Evolutionary conservation across 169 alveolate genomes (phyloP).

Genomic region (Plasmodium knowlesi): DNA sequence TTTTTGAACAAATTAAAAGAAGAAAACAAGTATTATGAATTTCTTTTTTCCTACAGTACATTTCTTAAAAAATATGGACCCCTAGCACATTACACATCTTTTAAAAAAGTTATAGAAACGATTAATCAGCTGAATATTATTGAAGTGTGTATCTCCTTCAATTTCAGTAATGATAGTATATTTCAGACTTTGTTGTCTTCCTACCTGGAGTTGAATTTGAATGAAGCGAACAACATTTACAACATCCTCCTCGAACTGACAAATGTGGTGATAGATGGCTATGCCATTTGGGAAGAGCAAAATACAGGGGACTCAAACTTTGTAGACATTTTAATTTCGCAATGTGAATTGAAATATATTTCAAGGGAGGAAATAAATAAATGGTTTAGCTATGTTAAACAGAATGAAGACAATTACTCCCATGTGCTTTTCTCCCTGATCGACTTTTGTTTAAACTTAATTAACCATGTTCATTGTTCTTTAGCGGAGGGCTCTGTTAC

Average conservation of each 20-base stretch:
- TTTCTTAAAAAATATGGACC: conserved; percentile 4
- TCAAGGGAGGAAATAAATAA: conserved; percentile 18
- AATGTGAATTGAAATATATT: conserved; percentile 28
- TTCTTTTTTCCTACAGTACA: conserved; percentile 13
- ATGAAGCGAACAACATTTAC: conserved; percentile 39
- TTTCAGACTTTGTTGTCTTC: conserved; percentile 5
- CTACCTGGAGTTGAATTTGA: conserved; percentile 29
- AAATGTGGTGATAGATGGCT: conserved; percentile 22
- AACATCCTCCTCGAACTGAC: conserved; percentile 37
- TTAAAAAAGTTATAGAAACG: conserved; percentile 22
- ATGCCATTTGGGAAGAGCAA: not conserved
- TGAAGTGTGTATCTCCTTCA: conserved; percentile 7
- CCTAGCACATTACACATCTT: conserved; percentile 4
- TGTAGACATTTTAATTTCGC: conserved; percentile 9
- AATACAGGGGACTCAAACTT: not conserved
- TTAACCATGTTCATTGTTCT: not conserved
- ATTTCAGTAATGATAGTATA: not conserved
- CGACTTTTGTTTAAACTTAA: conserved; percentile 6
- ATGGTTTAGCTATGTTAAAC: not conserved
- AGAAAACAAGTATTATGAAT: conserved; percentile 39
- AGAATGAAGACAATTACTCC: conserved; percentile 17
- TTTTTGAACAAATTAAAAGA: conserved; percentile 32
- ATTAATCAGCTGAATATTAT: conserved; percentile 22
- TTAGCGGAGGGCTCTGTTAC: not conserved
- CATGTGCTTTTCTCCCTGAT: not conserved